These are phyloP conservation scores for Suhomyces anneliseae DNA, from an alignment of 1,139 yeast species.

Conservation along the genomic window DNA sequence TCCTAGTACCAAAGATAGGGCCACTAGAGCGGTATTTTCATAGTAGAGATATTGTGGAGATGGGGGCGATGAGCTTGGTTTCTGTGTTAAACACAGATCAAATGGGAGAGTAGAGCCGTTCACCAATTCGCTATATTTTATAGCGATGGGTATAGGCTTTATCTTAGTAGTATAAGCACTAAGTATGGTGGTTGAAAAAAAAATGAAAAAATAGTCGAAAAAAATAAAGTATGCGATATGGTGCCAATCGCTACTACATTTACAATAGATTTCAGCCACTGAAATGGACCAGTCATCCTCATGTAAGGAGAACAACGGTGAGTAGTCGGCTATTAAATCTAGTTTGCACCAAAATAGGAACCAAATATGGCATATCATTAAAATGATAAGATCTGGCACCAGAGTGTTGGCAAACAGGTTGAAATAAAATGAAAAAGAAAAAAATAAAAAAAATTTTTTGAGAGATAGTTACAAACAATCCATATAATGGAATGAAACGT, in stretches of 20 bases:
- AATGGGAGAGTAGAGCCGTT: too few species aligned
- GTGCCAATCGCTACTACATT: constrained; percentile 13
- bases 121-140: too few species aligned
- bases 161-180: neutral
- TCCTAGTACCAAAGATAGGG: too few species aligned
- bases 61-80: too few species aligned
- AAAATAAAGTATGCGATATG: constrained; percentile 18
- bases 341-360: constrained; percentile 97
- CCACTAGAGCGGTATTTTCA: too few species aligned
- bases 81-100: too few species aligned
- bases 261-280: constrained; percentile 32
- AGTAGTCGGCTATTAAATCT: constrained; percentile 70
- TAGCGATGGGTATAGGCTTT: too few species aligned
- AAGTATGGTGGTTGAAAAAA: neutral
- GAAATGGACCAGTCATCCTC: constrained; percentile 61
- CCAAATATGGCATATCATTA: constrained; percentile 54
- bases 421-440: too few species aligned
- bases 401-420: constrained; percentile 23
- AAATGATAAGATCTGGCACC: constrained; percentile 60
- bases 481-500: constrained; percentile 7
- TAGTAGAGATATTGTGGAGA: too few species aligned
- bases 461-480: constrained; percentile 2
- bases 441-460: neutral
- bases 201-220: constrained; percentile 9
- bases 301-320: constrained; percentile 50